Percentiles rank a stretch among this genome's conserved stretches.
Conservation (phyloP, 2,329 filamentous ascomycete genomes). For the Diaporthe citrichinensis region DNA sequence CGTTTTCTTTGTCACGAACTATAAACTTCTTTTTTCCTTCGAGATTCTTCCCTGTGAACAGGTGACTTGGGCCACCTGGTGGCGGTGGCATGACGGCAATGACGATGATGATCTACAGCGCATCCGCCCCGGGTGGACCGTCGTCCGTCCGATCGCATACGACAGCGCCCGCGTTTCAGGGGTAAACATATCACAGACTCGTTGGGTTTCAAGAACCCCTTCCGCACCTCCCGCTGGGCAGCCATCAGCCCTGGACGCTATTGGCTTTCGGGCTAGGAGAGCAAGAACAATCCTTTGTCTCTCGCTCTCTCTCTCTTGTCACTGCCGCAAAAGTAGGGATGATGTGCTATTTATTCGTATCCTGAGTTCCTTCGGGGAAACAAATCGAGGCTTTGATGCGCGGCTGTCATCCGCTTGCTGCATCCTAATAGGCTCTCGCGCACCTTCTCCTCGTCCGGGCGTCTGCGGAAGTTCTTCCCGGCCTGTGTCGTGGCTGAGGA, state of each 20-base stretch:
- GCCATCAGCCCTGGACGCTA: background rate
- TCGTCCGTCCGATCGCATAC: constrained; percentile 14
- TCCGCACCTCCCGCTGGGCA: constrained; percentile 23
- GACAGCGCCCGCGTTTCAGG: constrained; percentile 33
- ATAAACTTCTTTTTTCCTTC: background rate
- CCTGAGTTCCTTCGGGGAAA: background rate
- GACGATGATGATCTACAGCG: constrained; percentile 20
- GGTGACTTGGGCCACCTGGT: background rate
- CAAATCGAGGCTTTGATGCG: constrained; percentile 2
- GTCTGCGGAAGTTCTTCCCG: background rate
- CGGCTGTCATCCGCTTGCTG: background rate
- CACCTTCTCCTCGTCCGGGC: background rate
- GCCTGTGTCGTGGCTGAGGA: background rate
- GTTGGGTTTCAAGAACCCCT: constrained; percentile 39
- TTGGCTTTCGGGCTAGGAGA: background rate
- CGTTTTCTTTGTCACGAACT: background rate
- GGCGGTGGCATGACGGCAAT: background rate
- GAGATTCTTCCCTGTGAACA: background rate
- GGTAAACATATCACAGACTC: constrained; percentile 36
- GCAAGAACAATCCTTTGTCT: background rate
- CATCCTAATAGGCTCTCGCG: background rate
- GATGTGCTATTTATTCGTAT: background rate
- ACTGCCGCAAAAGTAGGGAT: background rate
- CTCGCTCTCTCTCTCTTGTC: background rate
- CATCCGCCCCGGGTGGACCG: background rate